Conservation (phyloP, 179 eudicot species). For the Patellifolia procumbens region DNA sequence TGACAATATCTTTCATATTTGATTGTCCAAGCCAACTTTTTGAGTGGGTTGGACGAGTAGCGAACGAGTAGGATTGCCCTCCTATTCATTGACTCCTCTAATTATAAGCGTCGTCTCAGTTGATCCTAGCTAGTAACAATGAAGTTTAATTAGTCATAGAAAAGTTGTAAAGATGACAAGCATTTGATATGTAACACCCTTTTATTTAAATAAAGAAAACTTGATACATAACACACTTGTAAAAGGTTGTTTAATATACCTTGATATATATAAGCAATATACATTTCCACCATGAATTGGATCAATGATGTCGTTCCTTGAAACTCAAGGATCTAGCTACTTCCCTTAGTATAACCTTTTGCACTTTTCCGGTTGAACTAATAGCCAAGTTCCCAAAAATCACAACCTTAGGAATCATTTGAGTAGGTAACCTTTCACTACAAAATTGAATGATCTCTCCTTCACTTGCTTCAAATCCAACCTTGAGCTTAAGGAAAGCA, state of each 20-base stretch:
- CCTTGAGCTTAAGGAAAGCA: slow-evolving; percentile 69
- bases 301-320: not conserved
- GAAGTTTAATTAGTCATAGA: too few species aligned
- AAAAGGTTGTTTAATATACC: not conserved
- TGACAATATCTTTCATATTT: too few species aligned
- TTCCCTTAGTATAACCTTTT: slow-evolving; percentile 60
- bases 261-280: not conserved
- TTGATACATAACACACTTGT: too few species aligned
- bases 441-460: slow-evolving; percentile 58
- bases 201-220: too few species aligned
- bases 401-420: slow-evolving; percentile 64
- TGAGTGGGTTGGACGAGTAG: too few species aligned
- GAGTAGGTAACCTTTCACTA: slow-evolving; percentile 45
- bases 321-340: slow-evolving; percentile 44
- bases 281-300: not conserved
- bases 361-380: slow-evolving; percentile 70
- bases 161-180: too few species aligned
- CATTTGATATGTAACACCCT: too few species aligned
- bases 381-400: slow-evolving; percentile 66
- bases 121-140: too few species aligned
- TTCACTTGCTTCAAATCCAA: slow-evolving; percentile 34
- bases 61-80: too few species aligned
- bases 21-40: too few species aligned
- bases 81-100: too few species aligned
- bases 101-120: too few species aligned